These are phyloP conservation scores for Onygenales sp. DNA, from an alignment of 2,329 filamentous ascomycete species.

Conservation along the genomic window DNA sequence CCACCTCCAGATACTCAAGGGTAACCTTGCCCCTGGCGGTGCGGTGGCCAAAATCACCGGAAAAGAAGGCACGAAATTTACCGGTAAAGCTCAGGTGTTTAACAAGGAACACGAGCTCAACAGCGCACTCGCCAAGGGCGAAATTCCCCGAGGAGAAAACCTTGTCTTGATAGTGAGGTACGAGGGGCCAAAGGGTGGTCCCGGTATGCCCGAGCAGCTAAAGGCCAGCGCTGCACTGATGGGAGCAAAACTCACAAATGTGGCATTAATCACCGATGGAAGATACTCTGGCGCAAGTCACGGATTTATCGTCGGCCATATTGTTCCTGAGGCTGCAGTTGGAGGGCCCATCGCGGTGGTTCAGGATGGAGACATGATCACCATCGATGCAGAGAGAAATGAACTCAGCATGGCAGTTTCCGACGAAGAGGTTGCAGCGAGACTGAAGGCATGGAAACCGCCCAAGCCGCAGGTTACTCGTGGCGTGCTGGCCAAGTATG, in stretches of 20 bases:
- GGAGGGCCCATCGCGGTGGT: slow-evolving; percentile 79
- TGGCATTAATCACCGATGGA: slow-evolving; percentile 87
- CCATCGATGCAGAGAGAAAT: slow-evolving; percentile 75
- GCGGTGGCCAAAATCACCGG: slow-evolving; percentile 95
- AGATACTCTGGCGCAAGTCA: slow-evolving; percentile 61
- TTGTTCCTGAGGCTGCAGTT: slow-evolving; percentile 77
- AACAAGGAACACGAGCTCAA: slow-evolving; percentile 77
- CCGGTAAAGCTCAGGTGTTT: slow-evolving; percentile 72
- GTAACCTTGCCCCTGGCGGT: slow-evolving; percentile 79
- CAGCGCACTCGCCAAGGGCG: slow-evolving; percentile 59
- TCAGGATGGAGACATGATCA: slow-evolving; percentile 68
- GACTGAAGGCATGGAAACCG: slow-evolving; percentile 58
- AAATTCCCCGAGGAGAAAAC: slow-evolving; percentile 66
- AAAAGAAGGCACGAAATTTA: slow-evolving; percentile 80
- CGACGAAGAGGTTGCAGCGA: slow-evolving; percentile 58
- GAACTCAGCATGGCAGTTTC: slow-evolving; percentile 60
- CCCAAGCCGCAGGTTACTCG: slow-evolving; percentile 66
- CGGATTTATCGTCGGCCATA: slow-evolving; percentile 89
- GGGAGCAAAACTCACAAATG: slow-evolving; percentile 78
- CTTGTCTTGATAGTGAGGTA: slow-evolving; percentile 86
- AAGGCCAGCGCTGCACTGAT: slow-evolving; percentile 83
- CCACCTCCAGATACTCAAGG: slow-evolving; percentile 78
- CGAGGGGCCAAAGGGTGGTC: slow-evolving; percentile 86
- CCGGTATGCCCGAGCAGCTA: slow-evolving; percentile 90
- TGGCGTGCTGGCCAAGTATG: slow-evolving; percentile 85